A percentile compares a stretch with the other conserved stretches of the same genome.
These are phyloP conservation scores for Penicillium chermesinum DNA, from an alignment of 495 filamentous ascomycete species.

Conservation along the genomic window DNA sequence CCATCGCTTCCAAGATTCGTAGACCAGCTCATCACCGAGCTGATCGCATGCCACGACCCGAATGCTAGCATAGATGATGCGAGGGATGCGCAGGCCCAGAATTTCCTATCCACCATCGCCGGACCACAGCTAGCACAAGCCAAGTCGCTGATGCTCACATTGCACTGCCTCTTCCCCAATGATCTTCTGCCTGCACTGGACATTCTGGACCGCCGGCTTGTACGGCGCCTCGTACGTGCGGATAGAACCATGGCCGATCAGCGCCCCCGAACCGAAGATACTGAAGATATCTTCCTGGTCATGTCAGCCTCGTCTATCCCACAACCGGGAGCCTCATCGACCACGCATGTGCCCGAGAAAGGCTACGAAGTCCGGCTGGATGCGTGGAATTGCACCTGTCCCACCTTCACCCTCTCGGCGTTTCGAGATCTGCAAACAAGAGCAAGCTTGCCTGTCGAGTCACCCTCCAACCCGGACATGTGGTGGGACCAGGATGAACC, in stretches of 20 bases:
- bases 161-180: conserved; percentile 52
- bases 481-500: conserved; percentile 8
- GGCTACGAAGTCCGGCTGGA: conserved; percentile 64
- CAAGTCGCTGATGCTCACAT: conserved; percentile 45
- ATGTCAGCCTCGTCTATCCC: conserved; percentile 43
- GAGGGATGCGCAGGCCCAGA: conserved; percentile 6
- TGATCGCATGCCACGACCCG: too few species aligned
- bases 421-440: conserved; percentile 42
- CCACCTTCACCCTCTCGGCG: conserved; percentile 68
- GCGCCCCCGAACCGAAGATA: too few species aligned
- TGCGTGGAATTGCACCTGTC: conserved; percentile 90
- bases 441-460: neutral
- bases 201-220: conserved; percentile 67
- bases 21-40: too few species aligned
- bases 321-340: conserved; percentile 15
- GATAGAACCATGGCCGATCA: conserved; percentile 3
- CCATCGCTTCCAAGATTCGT: too few species aligned
- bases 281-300: conserved; percentile 30
- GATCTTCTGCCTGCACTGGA: conserved; percentile 71
- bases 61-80: too few species aligned
- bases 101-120: conserved; percentile 19
- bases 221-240: conserved; percentile 39
- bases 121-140: conserved; percentile 15
- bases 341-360: conserved; percentile 20
- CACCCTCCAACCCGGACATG: conserved; percentile 6